Evolutionary conservation across 371 early-diverging fungal species (phyloP).

Genomic region (Mortierella sp.): DNA sequence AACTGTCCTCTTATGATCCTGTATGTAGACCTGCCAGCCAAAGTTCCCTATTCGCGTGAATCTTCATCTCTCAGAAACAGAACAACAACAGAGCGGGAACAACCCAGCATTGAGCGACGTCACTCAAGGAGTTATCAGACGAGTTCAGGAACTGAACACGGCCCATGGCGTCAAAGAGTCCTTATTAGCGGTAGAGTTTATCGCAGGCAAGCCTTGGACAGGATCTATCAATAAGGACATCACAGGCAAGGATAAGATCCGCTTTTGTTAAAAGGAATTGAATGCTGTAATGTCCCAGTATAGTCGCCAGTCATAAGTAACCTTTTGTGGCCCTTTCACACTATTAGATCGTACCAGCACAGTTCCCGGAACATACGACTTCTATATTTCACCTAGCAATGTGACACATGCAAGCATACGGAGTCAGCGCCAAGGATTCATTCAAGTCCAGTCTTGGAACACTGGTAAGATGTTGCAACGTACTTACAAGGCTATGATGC

Average conservation of each 20-base stretch:
- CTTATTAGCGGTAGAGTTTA: neutral
- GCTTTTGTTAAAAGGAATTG: neutral
- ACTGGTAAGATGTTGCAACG: slow-evolving; percentile 24
- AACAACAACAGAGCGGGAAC: neutral
- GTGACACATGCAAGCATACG: slow-evolving; percentile 28
- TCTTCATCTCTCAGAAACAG: slow-evolving; percentile 30
- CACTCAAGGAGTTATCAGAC: neutral
- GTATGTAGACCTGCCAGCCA: slow-evolving; percentile 38
- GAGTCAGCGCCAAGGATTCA: slow-evolving; percentile 53
- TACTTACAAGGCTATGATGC: neutral
- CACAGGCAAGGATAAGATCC: slow-evolving; percentile 7
- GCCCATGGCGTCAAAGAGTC: neutral
- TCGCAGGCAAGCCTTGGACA: slow-evolving; percentile 27
- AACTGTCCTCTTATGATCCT: slow-evolving; percentile 21
- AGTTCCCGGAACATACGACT: slow-evolving; percentile 54
- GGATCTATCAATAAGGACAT: slow-evolving; percentile 29
- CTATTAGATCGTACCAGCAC: slow-evolving; percentile 29
- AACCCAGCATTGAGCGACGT: slow-evolving; percentile 8
- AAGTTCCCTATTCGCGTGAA: slow-evolving; percentile 38
- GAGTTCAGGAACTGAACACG: slow-evolving; percentile 13
- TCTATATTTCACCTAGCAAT: slow-evolving; percentile 51
- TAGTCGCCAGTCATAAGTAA: neutral
- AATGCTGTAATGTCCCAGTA: neutral
- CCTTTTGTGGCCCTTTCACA: neutral
- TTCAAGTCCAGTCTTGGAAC: slow-evolving; percentile 51